Percentiles rank a stretch among this genome's conserved stretches.
These are phyloP conservation scores for Naganishia friedmannii DNA, from an alignment of 768 basidiomycete genomes.

Conservation along the genomic window DNA sequence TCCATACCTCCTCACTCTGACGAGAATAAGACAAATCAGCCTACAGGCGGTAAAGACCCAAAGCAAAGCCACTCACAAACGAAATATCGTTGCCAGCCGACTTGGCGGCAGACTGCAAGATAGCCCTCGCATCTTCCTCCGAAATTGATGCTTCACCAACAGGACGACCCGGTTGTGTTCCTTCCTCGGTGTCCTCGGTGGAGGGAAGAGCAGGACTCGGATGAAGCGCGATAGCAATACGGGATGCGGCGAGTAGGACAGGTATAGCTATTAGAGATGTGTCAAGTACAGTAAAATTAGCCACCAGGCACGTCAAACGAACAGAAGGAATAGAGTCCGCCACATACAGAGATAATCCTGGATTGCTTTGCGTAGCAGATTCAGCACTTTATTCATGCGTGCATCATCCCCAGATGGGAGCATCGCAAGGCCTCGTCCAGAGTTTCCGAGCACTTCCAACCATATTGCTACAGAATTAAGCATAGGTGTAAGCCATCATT, in stretches of 20 bases:
- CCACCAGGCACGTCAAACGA: too few species aligned
- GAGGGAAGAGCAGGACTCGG: not conserved
- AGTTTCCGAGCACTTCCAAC: slow-evolving; percentile 19
- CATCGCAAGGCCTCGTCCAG: not conserved
- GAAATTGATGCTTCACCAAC: not conserved
- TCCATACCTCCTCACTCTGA: slow-evolving; percentile 25
- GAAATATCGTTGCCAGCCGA: slow-evolving; percentile 14
- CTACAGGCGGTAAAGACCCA: not conserved
- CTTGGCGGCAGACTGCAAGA: slow-evolving; percentile 6
- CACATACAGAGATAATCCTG: slow-evolving; percentile 15
- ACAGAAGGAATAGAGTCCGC: not conserved
- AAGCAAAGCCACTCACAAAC: not conserved
- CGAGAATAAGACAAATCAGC: not conserved
- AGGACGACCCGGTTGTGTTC: not conserved
- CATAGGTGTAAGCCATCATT: not conserved
- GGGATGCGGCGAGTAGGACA: slow-evolving; percentile 7
- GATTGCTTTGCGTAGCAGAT: not conserved
- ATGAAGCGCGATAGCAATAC: slow-evolving; percentile 8
- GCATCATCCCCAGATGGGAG: not conserved
- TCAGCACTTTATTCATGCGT: not conserved
- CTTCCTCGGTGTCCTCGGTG: not conserved
- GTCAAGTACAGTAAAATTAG: too few species aligned
- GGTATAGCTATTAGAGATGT: slow-evolving; percentile 11
- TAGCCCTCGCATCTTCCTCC: slow-evolving; percentile 18
- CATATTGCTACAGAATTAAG: slow-evolving; percentile 15